Percentiles rank a stretch among this genome's conserved stretches.
Conservation (phyloP, 148 eudicot species). For the Bassia scoparia region DNA sequence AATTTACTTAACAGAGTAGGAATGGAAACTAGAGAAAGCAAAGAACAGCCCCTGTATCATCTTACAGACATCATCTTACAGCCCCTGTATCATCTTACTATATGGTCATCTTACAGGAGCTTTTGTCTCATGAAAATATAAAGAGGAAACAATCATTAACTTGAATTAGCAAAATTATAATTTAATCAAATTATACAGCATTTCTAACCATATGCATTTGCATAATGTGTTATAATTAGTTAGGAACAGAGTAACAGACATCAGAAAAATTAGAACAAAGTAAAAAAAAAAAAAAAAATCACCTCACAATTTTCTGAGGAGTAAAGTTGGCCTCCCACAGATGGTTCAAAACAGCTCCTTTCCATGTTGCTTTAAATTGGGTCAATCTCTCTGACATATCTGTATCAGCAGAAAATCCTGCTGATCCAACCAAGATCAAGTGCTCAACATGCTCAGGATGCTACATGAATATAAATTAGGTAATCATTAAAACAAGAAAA, state of each 20-base stretch:
- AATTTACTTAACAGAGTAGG: not conserved
- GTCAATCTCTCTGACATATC: conserved; percentile 64
- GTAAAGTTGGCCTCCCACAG: conserved; percentile 97
- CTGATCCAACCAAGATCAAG: conserved; percentile 88
- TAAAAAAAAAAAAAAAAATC: no score
- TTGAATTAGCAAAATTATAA: not conserved
- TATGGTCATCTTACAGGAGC: not conserved
- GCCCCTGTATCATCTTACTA: not conserved
- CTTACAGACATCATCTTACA: no score
- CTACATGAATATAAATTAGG: conserved; percentile 35
- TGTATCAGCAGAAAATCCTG: conserved; percentile 68
- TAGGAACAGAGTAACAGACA: not conserved
- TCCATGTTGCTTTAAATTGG: conserved; percentile 78
- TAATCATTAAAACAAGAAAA: conserved; percentile 3
- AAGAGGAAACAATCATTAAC: not conserved
- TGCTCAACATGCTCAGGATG: conserved; percentile 92
- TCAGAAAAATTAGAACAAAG: not conserved
- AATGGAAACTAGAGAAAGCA: not conserved
- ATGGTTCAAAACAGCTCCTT: conserved; percentile 83
- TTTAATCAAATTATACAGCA: not conserved
- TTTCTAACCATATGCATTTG: not conserved
- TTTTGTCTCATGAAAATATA: not conserved
- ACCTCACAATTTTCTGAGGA: conserved; percentile 85
- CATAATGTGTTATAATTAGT: not conserved
- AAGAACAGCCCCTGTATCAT: not conserved